Base-by-base conservation (phyloP, 176 grass and related monocot genomes). In the Bolboschoenus planiculmis region DNA sequence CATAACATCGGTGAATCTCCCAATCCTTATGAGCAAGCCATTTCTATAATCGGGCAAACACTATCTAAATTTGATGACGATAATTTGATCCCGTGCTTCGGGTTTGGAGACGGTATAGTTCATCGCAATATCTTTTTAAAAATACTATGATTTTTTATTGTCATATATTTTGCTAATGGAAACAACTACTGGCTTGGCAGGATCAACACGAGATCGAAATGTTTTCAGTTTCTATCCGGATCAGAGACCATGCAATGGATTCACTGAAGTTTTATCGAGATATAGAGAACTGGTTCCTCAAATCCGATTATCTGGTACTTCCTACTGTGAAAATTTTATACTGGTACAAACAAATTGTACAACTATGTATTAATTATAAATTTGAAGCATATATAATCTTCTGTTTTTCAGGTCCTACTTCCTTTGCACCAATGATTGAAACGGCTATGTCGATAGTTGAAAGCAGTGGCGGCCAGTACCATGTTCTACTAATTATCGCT, bases 361-460 rank as follows among this genome's bases (percentile, higher is more conserved):
- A 27, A 77, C 27, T 10, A 2, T 20, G 10, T n/a, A 37, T 67
- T 67, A 34, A 9, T 8, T 67, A 37, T 37, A 67, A 39, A 67
- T n/a, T 20, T 67, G 26, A 27, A 9, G 11, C 26, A 27, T 21
- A n/a, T 8, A 11, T 29, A 66, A 66, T 21, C n/a, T 1, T 40
- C 5, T 68, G 64, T 40, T 39, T 64, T 64, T 37, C 35, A 68
- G 64, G 64, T 39, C 64, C 58, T 2, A 86, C 85, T 55, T 86
- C 85, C 30, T 86, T 86, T 31, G 85, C 85, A 35, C 85, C 85
- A 46, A 86, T 86, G 37, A 86, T 86, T 82, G 85, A 86, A 46
- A 86, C 39, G 40, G 85, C 85, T 33, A 86, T 86, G 62, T 56
- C 78, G 24, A 82, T 80, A 15, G 85, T 86, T 13, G 76, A 81